Base-by-base conservation (phyloP, 371 early-diverging fungal species). In the Conidiobolus incongruus region DNA sequence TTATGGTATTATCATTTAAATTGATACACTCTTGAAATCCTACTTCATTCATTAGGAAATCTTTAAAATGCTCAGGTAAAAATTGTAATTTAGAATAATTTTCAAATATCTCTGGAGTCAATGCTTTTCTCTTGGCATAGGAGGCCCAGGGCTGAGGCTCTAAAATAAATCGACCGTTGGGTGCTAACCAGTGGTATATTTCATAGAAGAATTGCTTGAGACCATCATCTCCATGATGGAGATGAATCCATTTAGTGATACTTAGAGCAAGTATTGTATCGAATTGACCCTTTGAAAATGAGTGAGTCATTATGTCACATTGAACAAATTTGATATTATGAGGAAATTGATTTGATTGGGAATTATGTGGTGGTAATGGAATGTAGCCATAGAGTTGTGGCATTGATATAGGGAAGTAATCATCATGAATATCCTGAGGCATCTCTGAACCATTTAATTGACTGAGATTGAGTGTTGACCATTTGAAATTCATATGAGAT, bases 151-250 rank as follows among this genome's bases (percentile, higher is more conserved):
- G 59, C 46, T 84, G 86, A 10, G 79, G 72, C 50, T 89, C 87
- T 11, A 89, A 45, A 10, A 86, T 52, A 26, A 86, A 63, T 15
- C 52, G 42, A 0, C 89, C 89, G 4, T 73, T 75, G 0, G 59
- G 55, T 0, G 48, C 47, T 1, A 88, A 51, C 11, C 58, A 54
- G 6, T 63, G 45, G 55, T 66, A 73, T 4, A 66, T 56, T 44
- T 72, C 72, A 38, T 55, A 47, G 52, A 88, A 81, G 37, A 88
- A 77, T 3, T 38, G 40, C 39, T 66, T 62, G n/a, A 88, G 39
- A 2, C 81, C 85, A 2, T 59, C 58, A 51, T 88, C 89, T 0
- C 83, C 85, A 23, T 61, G 51, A 45, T 81, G 66, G 17, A 89
- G 32, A 39, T 48, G 49, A 32, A 48, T 48, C 49, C 49, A 48